phyloP scores from a whole-genome alignment of 192 early-diverging fungal genomes.

The Piromyces finnis region DNA sequence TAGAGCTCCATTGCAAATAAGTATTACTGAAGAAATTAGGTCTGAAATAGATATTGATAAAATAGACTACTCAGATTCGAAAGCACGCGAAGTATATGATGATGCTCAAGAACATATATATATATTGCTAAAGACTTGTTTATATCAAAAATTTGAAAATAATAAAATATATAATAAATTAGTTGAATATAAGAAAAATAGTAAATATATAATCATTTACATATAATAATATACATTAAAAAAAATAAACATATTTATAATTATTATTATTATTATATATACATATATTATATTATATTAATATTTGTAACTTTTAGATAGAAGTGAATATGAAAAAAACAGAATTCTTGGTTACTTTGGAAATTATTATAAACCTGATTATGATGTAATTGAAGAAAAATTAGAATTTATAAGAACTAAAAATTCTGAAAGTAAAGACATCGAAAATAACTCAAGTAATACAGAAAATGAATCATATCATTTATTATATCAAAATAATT shows the following conservation, averaged over 20 bases:
- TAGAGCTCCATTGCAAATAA: conserved; percentile 48
- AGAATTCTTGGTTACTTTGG: not conserved
- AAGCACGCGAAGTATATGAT: conserved; percentile 58
- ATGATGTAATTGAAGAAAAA: not conserved
- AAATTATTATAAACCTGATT: not conserved
- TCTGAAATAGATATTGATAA: conserved; percentile 29
- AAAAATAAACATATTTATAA: no score
- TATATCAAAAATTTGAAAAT: conserved; percentile 52
- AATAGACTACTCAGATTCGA: not conserved
- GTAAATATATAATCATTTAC: conserved; percentile 10
- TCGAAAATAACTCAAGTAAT: not conserved
- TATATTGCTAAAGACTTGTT: conserved; percentile 53
- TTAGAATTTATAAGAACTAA: not conserved
- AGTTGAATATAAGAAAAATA: conserved; percentile 14
- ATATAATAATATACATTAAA: no score
- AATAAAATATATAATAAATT: conserved; percentile 21
- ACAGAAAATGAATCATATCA: not conserved
- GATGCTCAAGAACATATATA: conserved; percentile 61
- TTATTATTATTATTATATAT: no score
- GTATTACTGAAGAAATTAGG: conserved; percentile 46
- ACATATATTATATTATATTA: not conserved
- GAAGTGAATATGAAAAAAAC: not conserved
- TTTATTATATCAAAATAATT: not conserved
- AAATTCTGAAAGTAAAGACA: not conserved
- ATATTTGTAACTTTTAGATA: no score